Evolutionary conservation across 2,329 filamentous ascomycete genomes (phyloP).

Genomic region (Lachnellula subtilissima): DNA sequence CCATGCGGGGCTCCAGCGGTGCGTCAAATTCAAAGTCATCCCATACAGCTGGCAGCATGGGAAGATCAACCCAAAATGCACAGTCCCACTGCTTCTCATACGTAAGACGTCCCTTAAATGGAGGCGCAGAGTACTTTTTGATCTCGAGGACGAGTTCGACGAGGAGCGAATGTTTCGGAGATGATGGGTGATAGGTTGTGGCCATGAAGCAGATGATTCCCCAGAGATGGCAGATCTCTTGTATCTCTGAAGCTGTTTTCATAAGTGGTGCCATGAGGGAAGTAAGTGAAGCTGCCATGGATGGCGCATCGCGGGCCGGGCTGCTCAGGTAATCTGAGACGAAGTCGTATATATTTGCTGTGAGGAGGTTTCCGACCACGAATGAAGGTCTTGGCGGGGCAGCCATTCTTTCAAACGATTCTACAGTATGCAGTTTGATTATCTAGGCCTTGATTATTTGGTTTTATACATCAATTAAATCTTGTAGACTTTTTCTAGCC

Average conservation of each 20-base stretch:
- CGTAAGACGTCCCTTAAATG: neutral
- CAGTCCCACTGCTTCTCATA: neutral
- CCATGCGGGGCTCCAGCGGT: neutral
- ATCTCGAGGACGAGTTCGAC: slow-evolving; percentile 3
- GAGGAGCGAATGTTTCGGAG: neutral
- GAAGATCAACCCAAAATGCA: slow-evolving; percentile 1
- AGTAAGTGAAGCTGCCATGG: neutral
- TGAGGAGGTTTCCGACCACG: neutral
- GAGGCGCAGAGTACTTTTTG: neutral
- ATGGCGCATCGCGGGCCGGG: neutral
- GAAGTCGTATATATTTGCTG: neutral
- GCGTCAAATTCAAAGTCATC: slow-evolving; percentile 1
- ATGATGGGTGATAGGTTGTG: neutral
- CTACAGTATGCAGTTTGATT: neutral
- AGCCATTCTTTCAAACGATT: neutral
- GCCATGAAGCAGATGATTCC: slow-evolving; percentile 2
- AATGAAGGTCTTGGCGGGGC: neutral
- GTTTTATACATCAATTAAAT: no score
- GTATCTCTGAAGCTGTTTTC: neutral
- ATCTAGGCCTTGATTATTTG: neutral
- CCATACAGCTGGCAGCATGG: slow-evolving; percentile 1
- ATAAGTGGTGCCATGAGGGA: neutral
- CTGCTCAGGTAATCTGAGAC: neutral
- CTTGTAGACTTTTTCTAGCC: no score
- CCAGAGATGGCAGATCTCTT: slow-evolving; percentile 1